These are phyloP conservation scores for Micractinium conductrix DNA, from an alignment of 139 green algal species.

Conservation along the genomic window DNA sequence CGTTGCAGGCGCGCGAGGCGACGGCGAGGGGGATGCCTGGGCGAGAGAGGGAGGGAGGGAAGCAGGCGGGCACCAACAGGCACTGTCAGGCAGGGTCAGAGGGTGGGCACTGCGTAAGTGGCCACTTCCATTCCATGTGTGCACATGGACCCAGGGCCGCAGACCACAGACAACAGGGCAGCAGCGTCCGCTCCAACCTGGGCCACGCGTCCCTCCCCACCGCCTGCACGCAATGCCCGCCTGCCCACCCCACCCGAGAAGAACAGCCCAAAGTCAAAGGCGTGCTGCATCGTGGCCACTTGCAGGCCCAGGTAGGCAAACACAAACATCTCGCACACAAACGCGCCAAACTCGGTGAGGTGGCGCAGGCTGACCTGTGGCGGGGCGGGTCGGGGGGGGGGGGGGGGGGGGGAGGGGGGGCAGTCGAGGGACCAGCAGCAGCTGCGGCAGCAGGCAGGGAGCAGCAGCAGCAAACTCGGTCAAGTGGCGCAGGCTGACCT, in stretches of 20 bases:
- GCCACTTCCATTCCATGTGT: too few relatives aligned
- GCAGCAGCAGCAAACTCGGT: slow-evolving; percentile 62
- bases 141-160: too few relatives aligned
- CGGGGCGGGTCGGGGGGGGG: too few relatives aligned
- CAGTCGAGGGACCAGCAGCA: too few relatives aligned
- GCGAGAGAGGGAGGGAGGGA: slow-evolving; percentile 29
- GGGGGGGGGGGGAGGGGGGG: too few relatives aligned
- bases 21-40: slow-evolving; percentile 65
- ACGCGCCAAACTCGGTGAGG: slow-evolving; percentile 64
- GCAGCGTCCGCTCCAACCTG: too few relatives aligned
- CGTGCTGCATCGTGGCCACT: slow-evolving; percentile 36
- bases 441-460: too few relatives aligned
- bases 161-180: neutral
- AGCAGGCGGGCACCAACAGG: neutral
- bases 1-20: slow-evolving; percentile 59
- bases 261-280: slow-evolving; percentile 35
- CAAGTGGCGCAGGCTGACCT: slow-evolving; percentile 52
- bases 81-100: too few relatives aligned
- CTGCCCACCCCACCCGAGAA: neutral
- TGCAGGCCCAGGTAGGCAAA: slow-evolving; percentile 80
- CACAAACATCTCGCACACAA: slow-evolving; percentile 75
- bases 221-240: too few relatives aligned
- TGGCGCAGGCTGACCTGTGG: slow-evolving; percentile 52
- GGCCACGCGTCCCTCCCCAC: too few relatives aligned
- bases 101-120: too few relatives aligned